A percentile compares a stretch with the other conserved stretches of the same genome.
These are phyloP conservation scores for Epichloe sylvatica DNA, from an alignment of 2,329 filamentous ascomycete species.

Conservation along the genomic window DNA sequence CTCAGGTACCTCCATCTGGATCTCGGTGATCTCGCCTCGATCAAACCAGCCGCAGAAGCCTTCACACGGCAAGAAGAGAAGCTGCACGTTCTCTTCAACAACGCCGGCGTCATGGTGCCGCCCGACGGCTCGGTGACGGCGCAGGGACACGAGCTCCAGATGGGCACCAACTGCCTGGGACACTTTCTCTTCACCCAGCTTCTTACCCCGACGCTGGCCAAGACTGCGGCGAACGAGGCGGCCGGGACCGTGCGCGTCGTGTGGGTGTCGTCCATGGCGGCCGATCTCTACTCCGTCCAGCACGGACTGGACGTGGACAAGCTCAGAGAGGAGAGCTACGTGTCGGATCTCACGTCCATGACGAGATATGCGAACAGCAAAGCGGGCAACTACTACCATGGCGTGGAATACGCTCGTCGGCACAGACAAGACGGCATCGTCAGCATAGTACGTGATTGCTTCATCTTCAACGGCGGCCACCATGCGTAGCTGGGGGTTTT, in stretches of 20 bases:
- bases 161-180: neutral
- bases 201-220: conserved; percentile 1
- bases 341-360: too few relatives aligned
- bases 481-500: too few relatives aligned
- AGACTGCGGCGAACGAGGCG: neutral
- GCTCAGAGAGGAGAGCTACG: conserved; percentile 8
- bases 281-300: neutral
- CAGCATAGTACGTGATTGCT: conserved; percentile 7
- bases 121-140: conserved; percentile 26
- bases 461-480: too few relatives aligned
- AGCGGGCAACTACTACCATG: conserved; percentile 19
- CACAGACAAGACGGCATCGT: conserved; percentile 17
- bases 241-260: conserved; percentile 4
- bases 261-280: conserved; percentile 3
- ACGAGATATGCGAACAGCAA: conserved; percentile 15
- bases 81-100: conserved; percentile 30
- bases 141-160: conserved; percentile 28
- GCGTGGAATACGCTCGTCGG: conserved; percentile 17
- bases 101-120: conserved; percentile 30
- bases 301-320: conserved; percentile 5
- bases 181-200: conserved; percentile 5
- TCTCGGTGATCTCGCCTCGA: conserved; percentile 23
- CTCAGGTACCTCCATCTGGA: conserved; percentile 34
- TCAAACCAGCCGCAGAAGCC: conserved; percentile 17
- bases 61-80: conserved; percentile 18